A percentile compares a stretch with the other conserved stretches of the same genome.
These are phyloP conservation scores for Tetracentron sinense DNA, from an alignment of 164 flowering plant species.

Conservation along the genomic window DNA sequence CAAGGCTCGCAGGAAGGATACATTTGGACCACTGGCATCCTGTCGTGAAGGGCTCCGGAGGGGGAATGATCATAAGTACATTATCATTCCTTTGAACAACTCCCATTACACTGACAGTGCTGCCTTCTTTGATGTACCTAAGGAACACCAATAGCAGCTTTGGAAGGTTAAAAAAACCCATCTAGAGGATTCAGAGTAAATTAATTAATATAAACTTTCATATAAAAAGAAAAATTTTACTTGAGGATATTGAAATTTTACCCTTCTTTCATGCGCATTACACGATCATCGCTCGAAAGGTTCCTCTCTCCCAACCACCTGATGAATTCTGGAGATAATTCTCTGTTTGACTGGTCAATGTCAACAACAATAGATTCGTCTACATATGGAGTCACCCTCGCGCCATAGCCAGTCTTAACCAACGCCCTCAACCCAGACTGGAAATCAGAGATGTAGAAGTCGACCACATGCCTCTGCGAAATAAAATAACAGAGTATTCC, in stretches of 20 bases:
- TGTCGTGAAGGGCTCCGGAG: constrained; percentile 67
- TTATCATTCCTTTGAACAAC: constrained; percentile 83
- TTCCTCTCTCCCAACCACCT: constrained; percentile 84
- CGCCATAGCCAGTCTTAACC: constrained; percentile 72
- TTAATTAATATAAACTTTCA: too few species aligned
- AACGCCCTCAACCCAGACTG: constrained; percentile 69
- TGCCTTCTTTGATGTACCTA: constrained; percentile 91
- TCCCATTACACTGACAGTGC: constrained; percentile 93
- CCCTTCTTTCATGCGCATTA: constrained; percentile 96
- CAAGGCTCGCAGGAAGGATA: constrained; percentile 79
- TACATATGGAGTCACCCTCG: constrained; percentile 69
- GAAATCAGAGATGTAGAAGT: constrained; percentile 73
- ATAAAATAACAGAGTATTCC: neutral
- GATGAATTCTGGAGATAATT: constrained; percentile 72
- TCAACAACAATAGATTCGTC: constrained; percentile 85
- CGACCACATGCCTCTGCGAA: constrained; percentile 58
- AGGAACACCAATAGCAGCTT: constrained; percentile 4
- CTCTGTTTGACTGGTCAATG: constrained; percentile 61
- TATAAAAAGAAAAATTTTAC: neutral
- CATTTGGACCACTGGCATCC: constrained; percentile 87
- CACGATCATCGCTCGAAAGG: constrained; percentile 88
- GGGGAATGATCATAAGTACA: constrained; percentile 87
- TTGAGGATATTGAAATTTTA: constrained; percentile 23
- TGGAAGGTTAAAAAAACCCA: neutral
- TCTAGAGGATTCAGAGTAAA: too few species aligned